Evolutionary conservation across 2,329 filamentous ascomycete species (phyloP).

Genomic region (Fusarium graminum): DNA sequence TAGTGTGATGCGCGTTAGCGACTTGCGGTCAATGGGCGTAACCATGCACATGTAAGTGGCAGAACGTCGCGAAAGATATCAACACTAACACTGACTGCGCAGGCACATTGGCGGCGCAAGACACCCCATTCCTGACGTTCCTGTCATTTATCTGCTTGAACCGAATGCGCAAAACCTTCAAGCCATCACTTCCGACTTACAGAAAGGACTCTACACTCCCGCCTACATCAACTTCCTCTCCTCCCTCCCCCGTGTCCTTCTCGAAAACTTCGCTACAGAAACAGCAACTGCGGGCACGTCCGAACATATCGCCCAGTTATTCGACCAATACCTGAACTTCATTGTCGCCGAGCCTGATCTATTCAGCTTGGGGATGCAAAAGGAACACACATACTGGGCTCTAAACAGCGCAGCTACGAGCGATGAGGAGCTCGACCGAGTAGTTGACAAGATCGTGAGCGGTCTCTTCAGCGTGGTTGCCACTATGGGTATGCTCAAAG

Average conservation of each 20-base stretch:
- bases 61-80: neutral
- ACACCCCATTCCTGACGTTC: slow-evolving; percentile 95
- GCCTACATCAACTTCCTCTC: slow-evolving; percentile 98
- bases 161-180: slow-evolving; percentile 85
- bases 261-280: slow-evolving; percentile 94
- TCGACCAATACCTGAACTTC: slow-evolving; percentile 97
- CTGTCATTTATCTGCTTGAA: slow-evolving; percentile 95
- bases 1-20: slow-evolving; percentile 93
- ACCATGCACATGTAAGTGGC: slow-evolving; percentile 87
- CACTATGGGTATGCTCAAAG: slow-evolving; percentile 81
- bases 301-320: slow-evolving; percentile 91
- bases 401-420: slow-evolving; percentile 92
- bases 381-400: slow-evolving; percentile 93
- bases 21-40: slow-evolving; percentile 92
- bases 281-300: slow-evolving; percentile 87
- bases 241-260: slow-evolving; percentile 86
- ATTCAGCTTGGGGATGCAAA: slow-evolving; percentile 93
- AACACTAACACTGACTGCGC: slow-evolving; percentile 44
- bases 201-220: slow-evolving; percentile 88
- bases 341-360: slow-evolving; percentile 95
- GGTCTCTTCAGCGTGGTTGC: slow-evolving; percentile 98
- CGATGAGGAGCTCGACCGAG: slow-evolving; percentile 87
- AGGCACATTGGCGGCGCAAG: slow-evolving; percentile 85
- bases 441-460: slow-evolving; percentile 92
- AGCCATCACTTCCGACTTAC: slow-evolving; percentile 85